Evolutionary conservation across 2,329 filamentous ascomycete species (phyloP), one percentile per base, ranked within the genome.

Genomic region (Ceratocystis eucalypticola): DNA sequence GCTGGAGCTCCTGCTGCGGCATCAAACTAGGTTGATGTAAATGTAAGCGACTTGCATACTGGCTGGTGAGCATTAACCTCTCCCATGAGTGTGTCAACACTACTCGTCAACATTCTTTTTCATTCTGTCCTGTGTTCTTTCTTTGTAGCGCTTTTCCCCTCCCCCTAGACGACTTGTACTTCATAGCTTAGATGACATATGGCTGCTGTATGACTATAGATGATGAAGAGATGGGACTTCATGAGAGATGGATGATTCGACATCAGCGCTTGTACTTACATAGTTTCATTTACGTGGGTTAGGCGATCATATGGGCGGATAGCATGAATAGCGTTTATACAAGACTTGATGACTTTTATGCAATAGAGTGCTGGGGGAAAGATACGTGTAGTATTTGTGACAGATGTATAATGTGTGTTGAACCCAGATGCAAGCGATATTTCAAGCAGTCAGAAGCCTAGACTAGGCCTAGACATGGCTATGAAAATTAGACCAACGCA

Each of bases 11-110:
- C 44, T 22, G 62, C 59, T 1, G 2, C 59, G 66, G 69, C 30
- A 69, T 69, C 67, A 68, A 61, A 66, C 70, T 69, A 45, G 53
- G 69, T 44, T 67, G 68, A 25, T 61, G 66, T 44, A 55, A 68
- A 2, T 67, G 70, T 44, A 28, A 25, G 17, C 17, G 46, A 65
- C 61, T 41, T 20, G 5, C 20, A 10, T 37, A 33, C 28, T 20
- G 55, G 25, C 17, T 33, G 30, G 17, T 10, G 25, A 20, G 4
- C 12, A 17, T 57, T n/a, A 30, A 37, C 8, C 5, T 37, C 17
- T 59, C 6, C 30, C 3, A 22, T 53, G 7, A 53, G 48, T 25
- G 22, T 30, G 55, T 8, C 28, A 30, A 15, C 10, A 30, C 25
- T 57, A 57, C 25, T 25, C 28, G 53, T 33, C 10, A n/a, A 20